phyloP scores from a whole-genome alignment of 306 rosid genomes.

The Inga oerstediana region DNA sequence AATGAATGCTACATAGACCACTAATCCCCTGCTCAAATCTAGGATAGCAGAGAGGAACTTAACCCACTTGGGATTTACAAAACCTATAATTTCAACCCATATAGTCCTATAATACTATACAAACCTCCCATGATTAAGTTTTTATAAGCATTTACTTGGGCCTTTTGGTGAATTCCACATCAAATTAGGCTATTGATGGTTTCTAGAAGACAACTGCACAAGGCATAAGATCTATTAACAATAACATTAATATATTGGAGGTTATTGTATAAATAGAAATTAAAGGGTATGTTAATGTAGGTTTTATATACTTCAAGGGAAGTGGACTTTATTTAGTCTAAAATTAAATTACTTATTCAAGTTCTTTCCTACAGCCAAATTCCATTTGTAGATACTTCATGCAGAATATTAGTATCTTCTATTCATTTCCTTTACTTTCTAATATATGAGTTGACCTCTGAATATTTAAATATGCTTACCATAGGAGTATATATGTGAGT shows the following conservation, averaged over 20 bases:
- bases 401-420: neutral
- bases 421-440: neutral
- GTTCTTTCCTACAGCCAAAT: constrained; percentile 11
- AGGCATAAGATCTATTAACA: neutral
- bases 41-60: neutral
- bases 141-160: neutral
- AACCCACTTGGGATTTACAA: neutral
- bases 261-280: neutral
- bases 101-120: neutral
- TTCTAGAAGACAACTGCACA: neutral
- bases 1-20: neutral
- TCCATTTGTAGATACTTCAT: neutral
- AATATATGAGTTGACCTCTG: constrained; percentile 1
- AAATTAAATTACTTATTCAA: neutral
- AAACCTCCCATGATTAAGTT: neutral
- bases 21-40: neutral
- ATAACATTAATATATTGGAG: neutral
- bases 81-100: neutral
- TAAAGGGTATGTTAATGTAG: neutral
- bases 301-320: neutral
- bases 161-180: neutral
- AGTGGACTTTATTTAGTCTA: neutral
- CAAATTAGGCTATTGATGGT: neutral
- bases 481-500: constrained; percentile 86
- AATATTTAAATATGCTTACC: constrained; percentile 54